Base-by-base conservation (phyloP, 805 yeast species). In the Candida vaughaniae region DNA sequence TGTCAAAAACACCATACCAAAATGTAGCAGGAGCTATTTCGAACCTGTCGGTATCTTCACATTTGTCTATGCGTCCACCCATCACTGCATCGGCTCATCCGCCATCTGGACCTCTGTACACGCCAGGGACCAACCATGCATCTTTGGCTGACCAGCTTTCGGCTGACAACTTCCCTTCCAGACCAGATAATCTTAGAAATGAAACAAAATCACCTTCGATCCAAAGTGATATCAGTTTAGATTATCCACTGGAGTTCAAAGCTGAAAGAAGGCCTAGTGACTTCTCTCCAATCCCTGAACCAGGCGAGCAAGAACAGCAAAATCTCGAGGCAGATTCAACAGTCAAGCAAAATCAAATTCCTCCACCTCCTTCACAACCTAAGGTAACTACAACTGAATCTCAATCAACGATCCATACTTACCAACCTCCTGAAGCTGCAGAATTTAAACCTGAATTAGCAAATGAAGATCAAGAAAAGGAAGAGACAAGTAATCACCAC, bases 141-240 rank as follows among this genome's bases (percentile, higher is more conserved):
- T 22, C 35, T 11, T 14, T 5, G 31, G 20, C 3, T 5, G 52
- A 55, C 34, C 43, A 47, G 4, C 12, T 46, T 2, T 49, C 59
- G 4, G 33, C 42, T 12, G 61, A 53, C 9, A 50, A 48, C 38
- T 46, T 41, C 36, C 41, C 31, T 6, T 41, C 47, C 20, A 41
- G 40, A 16, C 42, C 31, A 15, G 12, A 12, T 14, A 27, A 16
- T 12, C 6, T 27, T 6, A 34, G 47, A 16, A 41, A 31, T 11
- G 55, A 52, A 32, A 42, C 43, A 7, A 56, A 49, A 36, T 53
- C 65, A 2, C 57, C 65, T 5, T 53, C 64, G 3, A 39, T 52
- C 16, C 64, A 60, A 20, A 60, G 66, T 43, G 66, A 60, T 38
- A 44, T 57, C 6, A 58, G 64, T 31, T 39, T 55, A 36, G 64